Evolutionary conservation across 345 rosid species (phyloP).

Genomic region (Aquilaria yunnanensis): DNA sequence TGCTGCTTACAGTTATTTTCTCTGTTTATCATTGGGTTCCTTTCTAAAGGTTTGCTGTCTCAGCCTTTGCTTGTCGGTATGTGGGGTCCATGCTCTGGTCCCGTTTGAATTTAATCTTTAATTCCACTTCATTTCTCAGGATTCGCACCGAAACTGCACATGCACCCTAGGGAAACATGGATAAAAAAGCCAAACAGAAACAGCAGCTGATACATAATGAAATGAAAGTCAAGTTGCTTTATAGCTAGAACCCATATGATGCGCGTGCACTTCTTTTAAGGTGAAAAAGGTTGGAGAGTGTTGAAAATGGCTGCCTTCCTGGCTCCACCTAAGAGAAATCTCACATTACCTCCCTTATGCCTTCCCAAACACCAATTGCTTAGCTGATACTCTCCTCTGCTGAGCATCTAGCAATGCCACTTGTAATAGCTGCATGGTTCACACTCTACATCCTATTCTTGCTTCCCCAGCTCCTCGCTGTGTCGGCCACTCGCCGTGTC

Average conservation of each 20-base stretch:
- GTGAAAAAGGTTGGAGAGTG: conserved; percentile 16
- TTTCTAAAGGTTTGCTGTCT: background rate
- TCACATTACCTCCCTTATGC: background rate
- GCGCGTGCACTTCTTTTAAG: conserved; percentile 39
- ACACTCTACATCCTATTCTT: conserved; percentile 22
- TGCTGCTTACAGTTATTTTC: background rate
- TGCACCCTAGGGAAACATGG: too few relatives aligned
- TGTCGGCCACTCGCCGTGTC: conserved; percentile 20
- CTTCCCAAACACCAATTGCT: conserved; percentile 7
- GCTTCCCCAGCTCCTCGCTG: conserved; percentile 9
- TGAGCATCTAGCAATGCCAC: conserved; percentile 29
- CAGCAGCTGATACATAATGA: too few relatives aligned
- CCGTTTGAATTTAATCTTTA: too few relatives aligned
- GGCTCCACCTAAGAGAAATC: conserved; percentile 22
- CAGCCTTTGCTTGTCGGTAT: background rate
- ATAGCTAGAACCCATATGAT: conserved; percentile 29
- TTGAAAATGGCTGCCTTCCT: conserved; percentile 17
- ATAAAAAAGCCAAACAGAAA: too few relatives aligned
- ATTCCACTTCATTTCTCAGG: too few relatives aligned
- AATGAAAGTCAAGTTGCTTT: conserved; percentile 18
- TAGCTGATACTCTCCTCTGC: conserved; percentile 2
- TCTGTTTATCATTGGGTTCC: background rate
- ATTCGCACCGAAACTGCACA: too few relatives aligned
- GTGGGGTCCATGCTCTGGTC: too few relatives aligned
- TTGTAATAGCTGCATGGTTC: conserved; percentile 17